Evolutionary conservation across 768 basidiomycete species (phyloP), one percentile per base, ranked within the genome.

Genomic region (Chiua virens): DNA sequence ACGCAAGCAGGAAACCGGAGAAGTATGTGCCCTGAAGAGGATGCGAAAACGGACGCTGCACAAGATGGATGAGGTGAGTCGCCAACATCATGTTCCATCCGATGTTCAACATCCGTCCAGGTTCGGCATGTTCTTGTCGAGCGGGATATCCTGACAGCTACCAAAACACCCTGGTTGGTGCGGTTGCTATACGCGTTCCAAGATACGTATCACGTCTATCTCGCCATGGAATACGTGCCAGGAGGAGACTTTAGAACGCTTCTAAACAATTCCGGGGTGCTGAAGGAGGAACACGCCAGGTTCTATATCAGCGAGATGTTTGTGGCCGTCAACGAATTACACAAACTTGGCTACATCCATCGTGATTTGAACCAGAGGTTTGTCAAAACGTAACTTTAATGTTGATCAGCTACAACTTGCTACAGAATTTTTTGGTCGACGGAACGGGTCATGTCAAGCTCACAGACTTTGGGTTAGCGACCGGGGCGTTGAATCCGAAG

Each of bases 221-320:
- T 98, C 41, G 96, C 96, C 2, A 98, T 98, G 95, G 95, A 98
- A 76, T 98, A 97, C 66, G 95, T 98, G 17, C 94, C 95, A 1
- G 97, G 97, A 20, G 97, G 97, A 43, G 97, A 99, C 66, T 99
- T 99, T 75, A 83, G 97, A 17, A 99, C 97, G 0, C 80, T 99
- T 35, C 79, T 99, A 36, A 99, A 98, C 73, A 99, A 98, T 67
- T 94, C 95, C 1, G 97, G 97, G 27, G 93, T 98, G 3, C 79
- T 99, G 52, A 96, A 98, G 67, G 95, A 98, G 66, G 93, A 98
- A 62, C 92, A 98, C 61, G 96, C 97, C 2, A 79, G 88, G 49
- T 98, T 95, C 68, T 99, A 99, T 70, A 96, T 98, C 62, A 84
- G 88, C 54, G 96, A 99, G 73, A 99, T 99, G 97, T 98, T 98